A percentile compares a stretch with the other conserved stretches of the same genome.
Conservation (phyloP, 2,329 filamentous ascomycete genomes). For the Diaporthe helianthi region DNA sequence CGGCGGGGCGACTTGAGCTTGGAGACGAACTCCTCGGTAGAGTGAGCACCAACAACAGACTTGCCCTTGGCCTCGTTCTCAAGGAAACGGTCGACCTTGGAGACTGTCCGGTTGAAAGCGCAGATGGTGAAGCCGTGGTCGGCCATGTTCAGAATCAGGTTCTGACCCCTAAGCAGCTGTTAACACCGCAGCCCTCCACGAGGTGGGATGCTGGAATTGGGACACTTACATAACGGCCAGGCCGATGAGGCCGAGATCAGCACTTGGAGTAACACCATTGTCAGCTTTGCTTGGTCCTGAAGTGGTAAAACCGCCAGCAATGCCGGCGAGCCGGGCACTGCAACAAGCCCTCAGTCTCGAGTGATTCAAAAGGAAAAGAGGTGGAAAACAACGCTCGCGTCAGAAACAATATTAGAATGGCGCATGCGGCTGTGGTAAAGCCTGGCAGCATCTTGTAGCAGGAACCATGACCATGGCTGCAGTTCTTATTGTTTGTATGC, state of each 20-base stretch:
- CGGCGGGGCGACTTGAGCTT: conserved; percentile 98
- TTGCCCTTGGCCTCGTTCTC: conserved; percentile 94
- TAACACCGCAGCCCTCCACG: conserved; percentile 19
- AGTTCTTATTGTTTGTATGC: background rate
- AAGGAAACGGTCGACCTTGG: conserved; percentile 96
- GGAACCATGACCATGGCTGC: background rate
- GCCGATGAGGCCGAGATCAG: conserved; percentile 92
- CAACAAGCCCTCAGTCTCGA: conserved; percentile 45
- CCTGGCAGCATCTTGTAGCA: background rate
- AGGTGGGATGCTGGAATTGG: conserved; percentile 4
- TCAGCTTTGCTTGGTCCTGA: conserved; percentile 59
- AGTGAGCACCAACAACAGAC: conserved; percentile 92
- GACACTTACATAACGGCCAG: conserved; percentile 82
- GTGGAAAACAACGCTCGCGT: conserved; percentile 32
- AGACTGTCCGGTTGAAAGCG: conserved; percentile 97
- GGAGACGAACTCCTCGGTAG: conserved; percentile 89
- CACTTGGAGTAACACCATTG: conserved; percentile 60
- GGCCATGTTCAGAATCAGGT: conserved; percentile 88
- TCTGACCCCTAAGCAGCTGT: conserved; percentile 67
- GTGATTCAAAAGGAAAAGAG: conserved; percentile 39
- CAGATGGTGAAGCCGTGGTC: conserved; percentile 95
- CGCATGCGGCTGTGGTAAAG: background rate
- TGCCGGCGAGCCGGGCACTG: conserved; percentile 78
- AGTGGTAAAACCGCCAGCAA: conserved; percentile 68
- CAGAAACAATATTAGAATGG: background rate